Base-by-base conservation (phyloP, 768 basidiomycete genomes). In the Boletus coccyginus region DNA sequence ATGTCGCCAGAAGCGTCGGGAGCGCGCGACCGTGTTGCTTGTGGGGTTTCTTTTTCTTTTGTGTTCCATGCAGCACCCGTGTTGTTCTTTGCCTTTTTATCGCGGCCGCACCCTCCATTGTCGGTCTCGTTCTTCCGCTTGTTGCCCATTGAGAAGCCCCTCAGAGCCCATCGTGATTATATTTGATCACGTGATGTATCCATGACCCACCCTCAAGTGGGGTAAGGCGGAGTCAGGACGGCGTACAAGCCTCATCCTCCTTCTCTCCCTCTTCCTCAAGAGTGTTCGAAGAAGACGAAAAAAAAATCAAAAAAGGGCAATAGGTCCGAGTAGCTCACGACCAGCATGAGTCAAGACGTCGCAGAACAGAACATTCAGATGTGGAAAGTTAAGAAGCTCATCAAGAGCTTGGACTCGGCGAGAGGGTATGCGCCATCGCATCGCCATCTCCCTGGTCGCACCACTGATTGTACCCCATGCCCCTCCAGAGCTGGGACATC, bases 361-460 rank as follows among this genome's bases (percentile, higher is more conserved):
- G 92, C 92, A 71, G 93, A 95, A 78, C 91, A 94, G 77, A 95
- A 94, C 72, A 95, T 94, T 70, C 91, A 93, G 81, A 91, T 94
- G 86, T 90, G 92, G 95, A 94, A 97, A 78, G 88, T 96, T 76
- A 94, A 95, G 80, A 98, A 97, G 79, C 91, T 98, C 77, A 94
- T 99, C 79, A 94, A 94, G 83, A 94, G 92, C 76, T 86, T 98
- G 75, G 92, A 98, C 72, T 79, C 87, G 48, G 94, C 97, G 56
- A 85, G 64, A 52, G 75, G 74, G 74, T 74, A 53, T 45, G 67
- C 59, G 4, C 35, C 33, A 27, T 48, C 41, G 51, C 27, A 35
- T 19, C 41, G 16, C 42, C 29, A 13, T 27, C 24, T 52, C 31
- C 27, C 10, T 49, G 33, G n/a, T 43, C 32, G 10, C 33, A 53